These are phyloP conservation scores for Yarrowia alimentaria DNA, from an alignment of 805 yeast genomes.

Conservation along the genomic window DNA sequence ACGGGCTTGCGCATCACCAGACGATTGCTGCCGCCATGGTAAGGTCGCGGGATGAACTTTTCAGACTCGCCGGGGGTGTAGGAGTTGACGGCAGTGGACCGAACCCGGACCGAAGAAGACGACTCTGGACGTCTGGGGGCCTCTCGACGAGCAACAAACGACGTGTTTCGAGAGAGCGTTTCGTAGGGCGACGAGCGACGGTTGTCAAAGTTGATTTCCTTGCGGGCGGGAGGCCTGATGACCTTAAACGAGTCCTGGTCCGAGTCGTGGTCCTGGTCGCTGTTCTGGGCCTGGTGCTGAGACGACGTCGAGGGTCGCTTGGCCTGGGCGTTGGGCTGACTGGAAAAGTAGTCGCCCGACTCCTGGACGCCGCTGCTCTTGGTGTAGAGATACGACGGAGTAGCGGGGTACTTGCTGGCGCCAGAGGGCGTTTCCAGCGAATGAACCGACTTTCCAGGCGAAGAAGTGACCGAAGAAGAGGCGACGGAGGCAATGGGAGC, in stretches of 20 bases:
- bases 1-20: conserved; percentile 35
- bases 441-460: conserved; percentile 19
- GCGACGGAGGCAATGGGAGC: not conserved
- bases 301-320: too few relatives aligned
- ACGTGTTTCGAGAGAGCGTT: conserved; percentile 40
- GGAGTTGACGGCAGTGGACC: conserved; percentile 28
- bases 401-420: conserved; percentile 7
- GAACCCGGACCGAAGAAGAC: conserved; percentile 29
- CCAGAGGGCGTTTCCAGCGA: conserved; percentile 14
- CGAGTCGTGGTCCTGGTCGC: too few relatives aligned
- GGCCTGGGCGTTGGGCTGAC: too few relatives aligned
- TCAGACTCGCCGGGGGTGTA: conserved; percentile 36
- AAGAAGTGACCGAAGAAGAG: conserved; percentile 5
- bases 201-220: conserved; percentile 78
- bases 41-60: conserved; percentile 35
- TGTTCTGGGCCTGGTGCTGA: too few relatives aligned
- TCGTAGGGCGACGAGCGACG: conserved; percentile 72
- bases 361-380: conserved; percentile 24
- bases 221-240: conserved; percentile 56
- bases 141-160: conserved; percentile 63
- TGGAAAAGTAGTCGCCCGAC: conserved; percentile 11
- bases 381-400: conserved; percentile 28
- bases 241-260: conserved; percentile 55
- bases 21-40: conserved; percentile 33
- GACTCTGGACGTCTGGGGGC: conserved; percentile 45